Evolutionary conservation across 148 eudicot species (phyloP).

Genomic region (Nyssa sinensis): DNA sequence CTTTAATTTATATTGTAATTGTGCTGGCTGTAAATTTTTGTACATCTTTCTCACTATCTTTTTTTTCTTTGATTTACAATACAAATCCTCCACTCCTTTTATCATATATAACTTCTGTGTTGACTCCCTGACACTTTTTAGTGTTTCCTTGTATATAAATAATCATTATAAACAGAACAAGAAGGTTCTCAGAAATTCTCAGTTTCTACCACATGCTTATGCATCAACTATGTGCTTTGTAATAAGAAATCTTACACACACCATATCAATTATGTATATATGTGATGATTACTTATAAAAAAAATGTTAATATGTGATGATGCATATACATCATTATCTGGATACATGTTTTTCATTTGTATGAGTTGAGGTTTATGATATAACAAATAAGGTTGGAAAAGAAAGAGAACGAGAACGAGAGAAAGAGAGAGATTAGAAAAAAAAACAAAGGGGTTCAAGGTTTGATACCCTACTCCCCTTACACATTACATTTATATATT

Average conservation of each 20-base stretch:
- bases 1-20: too few relatives aligned
- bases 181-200: too few relatives aligned
- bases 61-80: too few relatives aligned
- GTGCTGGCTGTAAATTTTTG: too few relatives aligned
- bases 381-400: background rate
- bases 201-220: too few relatives aligned
- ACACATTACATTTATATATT: too few relatives aligned
- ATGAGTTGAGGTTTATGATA: background rate
- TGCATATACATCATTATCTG: background rate
- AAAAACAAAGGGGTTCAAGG: too few relatives aligned
- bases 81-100: too few relatives aligned
- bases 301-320: background rate
- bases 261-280: background rate
- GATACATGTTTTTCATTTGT: background rate
- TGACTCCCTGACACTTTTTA: background rate
- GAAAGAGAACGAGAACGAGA: too few relatives aligned
- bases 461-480: too few relatives aligned
- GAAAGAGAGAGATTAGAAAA: too few relatives aligned
- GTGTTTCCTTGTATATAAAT: background rate
- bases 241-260: background rate
- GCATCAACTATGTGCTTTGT: background rate
- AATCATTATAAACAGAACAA: background rate
- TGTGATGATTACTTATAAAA: background rate
- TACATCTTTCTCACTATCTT: too few relatives aligned
- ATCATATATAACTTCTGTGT: background rate